Base-by-base conservation (phyloP, 805 yeast species). In the Saccharomycopsis fermentans region DNA sequence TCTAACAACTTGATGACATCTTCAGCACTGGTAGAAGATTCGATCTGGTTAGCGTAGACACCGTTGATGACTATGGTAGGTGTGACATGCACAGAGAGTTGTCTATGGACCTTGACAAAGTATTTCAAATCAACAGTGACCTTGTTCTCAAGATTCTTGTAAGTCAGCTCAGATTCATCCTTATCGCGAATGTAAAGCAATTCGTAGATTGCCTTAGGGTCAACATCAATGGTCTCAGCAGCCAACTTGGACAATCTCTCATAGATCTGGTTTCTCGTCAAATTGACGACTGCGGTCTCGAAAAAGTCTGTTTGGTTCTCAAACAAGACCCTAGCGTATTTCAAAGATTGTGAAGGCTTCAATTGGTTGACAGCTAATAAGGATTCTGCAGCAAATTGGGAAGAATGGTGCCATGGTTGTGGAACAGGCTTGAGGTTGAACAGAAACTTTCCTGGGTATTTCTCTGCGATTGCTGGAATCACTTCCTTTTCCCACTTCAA, bases 331-430 rank as follows among this genome's bases (percentile, higher is more conserved):
- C 73, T 69, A 11, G 85, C 78, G 53, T 82, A 80, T 40, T 79
- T 73, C 78, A 89, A 79, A 68, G 86, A 81, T 62, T 73, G 69
- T 1, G 67, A 69, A 0, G 87, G 85, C 16, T 72, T 74, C n/a
- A 73, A 62, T 54, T 78, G 73, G n/a, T 86, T 87, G 34, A 84
- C 83, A 0, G 84, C 90, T 27, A 90, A 69, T 0, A 86, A 77
- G 48, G 86, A 86, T 67, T 90, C 96, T 68, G 86, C 85, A 43
- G 82, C 73, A 39, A 81, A 70, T 4, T 81, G 78, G 1, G 92
- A 84, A 58, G 82, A 81, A 9, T 60, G 59, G 69, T 90, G 96
- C 96, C 96, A 90, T 63, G 95, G 94, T 73, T 90, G 96, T n/a
- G 86, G 76, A 47, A 84, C 90, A 66, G 87, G 85, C 62, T 83